Conservation (phyloP, 208 protist species). For the Wallacemonas sp. region DNA sequence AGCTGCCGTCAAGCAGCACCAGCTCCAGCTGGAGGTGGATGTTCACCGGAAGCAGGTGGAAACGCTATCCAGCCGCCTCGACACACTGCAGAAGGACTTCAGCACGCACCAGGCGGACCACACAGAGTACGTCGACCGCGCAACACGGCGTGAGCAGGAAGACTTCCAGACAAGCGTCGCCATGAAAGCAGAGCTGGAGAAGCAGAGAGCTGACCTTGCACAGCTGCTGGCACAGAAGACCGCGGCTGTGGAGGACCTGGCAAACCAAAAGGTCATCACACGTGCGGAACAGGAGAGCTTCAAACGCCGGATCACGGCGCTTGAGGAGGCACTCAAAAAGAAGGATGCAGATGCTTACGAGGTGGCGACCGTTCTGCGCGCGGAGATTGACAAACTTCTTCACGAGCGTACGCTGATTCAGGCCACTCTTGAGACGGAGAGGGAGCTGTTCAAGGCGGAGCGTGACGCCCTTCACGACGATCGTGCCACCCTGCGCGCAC, state of each 20-base stretch:
- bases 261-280: conserved; percentile 60
- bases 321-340: conserved; percentile 75
- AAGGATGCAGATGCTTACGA: conserved; percentile 77
- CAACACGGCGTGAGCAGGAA: conserved; percentile 66
- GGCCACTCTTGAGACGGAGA: conserved; percentile 24
- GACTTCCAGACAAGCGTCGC: conserved; percentile 68
- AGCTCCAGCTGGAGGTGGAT: conserved; percentile 72
- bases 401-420: conserved; percentile 26
- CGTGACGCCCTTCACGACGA: conserved; percentile 16
- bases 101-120: conserved; percentile 22
- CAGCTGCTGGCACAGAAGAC: conserved; percentile 48
- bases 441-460: conserved; percentile 25
- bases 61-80: conserved; percentile 48
- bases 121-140: conserved; percentile 33
- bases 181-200: conserved; percentile 72
- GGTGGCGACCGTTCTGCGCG: conserved; percentile 64
- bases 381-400: conserved; percentile 43
- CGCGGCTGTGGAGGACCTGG: conserved; percentile 46
- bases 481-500: conserved; percentile 18
- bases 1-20: conserved; percentile 59
- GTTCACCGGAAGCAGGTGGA: conserved; percentile 70
- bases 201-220: conserved; percentile 64
- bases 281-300: conserved; percentile 80
- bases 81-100: conserved; percentile 27
- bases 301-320: conserved; percentile 59